Percentiles rank a stretch among this genome's conserved stretches.
phyloP scores from a whole-genome alignment of 2,329 filamentous ascomycete species.

The Colletotrichum sojae region DNA sequence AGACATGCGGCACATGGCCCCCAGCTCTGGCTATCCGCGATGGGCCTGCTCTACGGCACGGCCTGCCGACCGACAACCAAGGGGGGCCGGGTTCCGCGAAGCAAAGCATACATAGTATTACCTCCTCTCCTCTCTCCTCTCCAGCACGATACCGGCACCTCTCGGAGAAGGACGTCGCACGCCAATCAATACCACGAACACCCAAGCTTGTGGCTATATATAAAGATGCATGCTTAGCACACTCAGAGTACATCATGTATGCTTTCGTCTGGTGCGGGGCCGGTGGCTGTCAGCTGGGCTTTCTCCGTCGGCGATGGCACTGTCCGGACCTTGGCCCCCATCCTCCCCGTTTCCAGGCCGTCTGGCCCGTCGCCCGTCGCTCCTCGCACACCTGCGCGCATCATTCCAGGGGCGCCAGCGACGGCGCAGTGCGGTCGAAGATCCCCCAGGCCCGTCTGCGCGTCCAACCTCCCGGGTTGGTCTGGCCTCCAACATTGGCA shows the following conservation, averaged over 20 bases:
- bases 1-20: constrained; percentile 9
- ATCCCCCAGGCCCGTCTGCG: not conserved
- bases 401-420: constrained; percentile 2
- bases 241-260: not conserved
- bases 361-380: not conserved
- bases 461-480: not conserved
- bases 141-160: not conserved
- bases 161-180: not conserved
- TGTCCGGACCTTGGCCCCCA: constrained; percentile 16
- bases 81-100: constrained; percentile 15
- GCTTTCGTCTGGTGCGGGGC: constrained; percentile 12
- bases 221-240: constrained; percentile 11
- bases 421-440: not conserved
- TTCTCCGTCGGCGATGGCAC: constrained; percentile 2
- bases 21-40: not conserved
- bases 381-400: not conserved
- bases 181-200: not conserved
- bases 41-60: constrained; percentile 13
- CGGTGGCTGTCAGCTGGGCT: constrained; percentile 29
- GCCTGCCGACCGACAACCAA: constrained; percentile 20
- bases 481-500: constrained; percentile 13
- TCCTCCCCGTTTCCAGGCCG: constrained; percentile 15
- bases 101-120: not conserved
- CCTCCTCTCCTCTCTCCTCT: not conserved
- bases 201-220: not conserved